Evolutionary conservation across 1,139 yeast species (phyloP), one percentile per base, ranked within the genome.

Genomic region (Suhomyces bokatorum): DNA sequence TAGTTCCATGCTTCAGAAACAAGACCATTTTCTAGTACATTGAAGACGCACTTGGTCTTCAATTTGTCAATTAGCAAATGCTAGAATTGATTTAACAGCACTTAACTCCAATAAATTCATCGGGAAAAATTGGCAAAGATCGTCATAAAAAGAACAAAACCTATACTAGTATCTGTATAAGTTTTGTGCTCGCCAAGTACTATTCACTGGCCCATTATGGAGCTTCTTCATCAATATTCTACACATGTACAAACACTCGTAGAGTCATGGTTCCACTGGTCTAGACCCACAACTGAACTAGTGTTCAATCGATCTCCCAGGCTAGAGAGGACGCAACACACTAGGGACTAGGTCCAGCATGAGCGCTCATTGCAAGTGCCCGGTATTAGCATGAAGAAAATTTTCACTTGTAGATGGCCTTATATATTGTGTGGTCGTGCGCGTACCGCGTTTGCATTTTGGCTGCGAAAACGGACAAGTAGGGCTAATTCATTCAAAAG

Each of bases 241-340:
- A 35, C 43, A 33, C 24, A 33, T 63, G 69, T 65, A 43, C 47
- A 66, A 60, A 57, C 49, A 57, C 55, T 55, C 58, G 69, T 63
- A 65, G 67, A 62, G 67, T 63, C 59, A 44, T 48, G 55, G 53
- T 49, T 47, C 56, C 64, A 63, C 47, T 43, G 32, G 22, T 45
- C 49, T 50, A 52, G 50, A 56, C 50, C 46, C 59, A 54, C 56
- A 59, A 63, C 68, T 58, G 68, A 64, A 64, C 67, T 55, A 53
- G 55, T 52, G 49, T 51, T 57, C 63, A 54, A 39, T 50, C 47
- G 39, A 54, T 66, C 58, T 67, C 35, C 62, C 71, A 60, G 70
- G 70, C 60, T 62, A 65, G 70, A 64, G 71, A 63, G 70, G 57
- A 65, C 67, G 66, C 50, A 60, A 14, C 65, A 62, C 66, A 62